Evolutionary conservation across 352 stramenopile genomes (phyloP).

Genomic region (Globisporangium solare): DNA sequence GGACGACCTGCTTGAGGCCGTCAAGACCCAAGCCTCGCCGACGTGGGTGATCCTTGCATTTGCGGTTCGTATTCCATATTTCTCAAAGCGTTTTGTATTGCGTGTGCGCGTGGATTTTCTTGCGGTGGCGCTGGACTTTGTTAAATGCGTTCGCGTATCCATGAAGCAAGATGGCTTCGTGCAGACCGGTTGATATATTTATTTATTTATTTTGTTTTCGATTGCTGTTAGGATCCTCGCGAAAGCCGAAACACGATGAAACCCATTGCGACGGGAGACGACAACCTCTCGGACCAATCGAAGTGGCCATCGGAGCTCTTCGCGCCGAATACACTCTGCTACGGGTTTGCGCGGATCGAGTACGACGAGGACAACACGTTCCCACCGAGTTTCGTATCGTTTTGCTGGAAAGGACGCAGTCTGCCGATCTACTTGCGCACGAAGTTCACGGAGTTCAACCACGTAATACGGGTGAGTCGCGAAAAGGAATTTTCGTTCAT

Average conservation of each 20-base stretch:
- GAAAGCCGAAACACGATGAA: conserved; percentile 82
- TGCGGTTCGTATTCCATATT: conserved; percentile 35
- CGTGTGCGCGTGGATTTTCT: background rate
- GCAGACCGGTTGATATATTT: background rate
- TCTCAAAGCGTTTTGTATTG: background rate
- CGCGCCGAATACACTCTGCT: conserved; percentile 72
- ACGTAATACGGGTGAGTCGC: conserved; percentile 69
- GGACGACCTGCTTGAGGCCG: conserved; percentile 60
- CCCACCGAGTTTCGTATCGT: conserved; percentile 72
- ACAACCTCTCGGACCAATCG: conserved; percentile 59
- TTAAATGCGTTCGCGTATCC: background rate
- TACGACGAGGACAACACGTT: conserved; percentile 59
- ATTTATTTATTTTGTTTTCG: background rate
- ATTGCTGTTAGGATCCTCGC: conserved; percentile 45
- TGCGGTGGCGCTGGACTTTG: background rate
- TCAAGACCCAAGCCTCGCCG: conserved; percentile 59
- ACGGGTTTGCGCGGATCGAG: conserved; percentile 71
- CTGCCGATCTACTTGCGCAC: conserved; percentile 81
- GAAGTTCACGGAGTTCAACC: conserved; percentile 88
- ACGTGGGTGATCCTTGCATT: conserved; percentile 76
- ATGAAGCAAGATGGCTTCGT: background rate
- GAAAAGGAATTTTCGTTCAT: background rate
- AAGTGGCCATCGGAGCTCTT: conserved; percentile 81
- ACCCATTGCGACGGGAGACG: conserved; percentile 57
- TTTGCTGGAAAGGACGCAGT: conserved; percentile 87